Evolutionary conservation across 306 rosid genomes (phyloP).

Genomic region (Prunus campanulata): DNA sequence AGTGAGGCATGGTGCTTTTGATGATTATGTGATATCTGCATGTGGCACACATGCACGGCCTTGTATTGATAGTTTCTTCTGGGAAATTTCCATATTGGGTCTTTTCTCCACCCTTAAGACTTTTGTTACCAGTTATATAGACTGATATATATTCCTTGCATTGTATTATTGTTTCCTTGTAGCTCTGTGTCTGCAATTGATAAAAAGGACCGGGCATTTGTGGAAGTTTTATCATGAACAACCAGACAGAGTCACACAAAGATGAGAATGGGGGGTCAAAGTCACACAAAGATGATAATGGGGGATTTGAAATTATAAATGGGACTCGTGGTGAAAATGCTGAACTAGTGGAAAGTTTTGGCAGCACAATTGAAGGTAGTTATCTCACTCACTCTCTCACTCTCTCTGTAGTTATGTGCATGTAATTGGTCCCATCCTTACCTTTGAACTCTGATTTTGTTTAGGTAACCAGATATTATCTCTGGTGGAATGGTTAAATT

Average conservation of each 20-base stretch:
- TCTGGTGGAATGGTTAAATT: slow-evolving; percentile 79
- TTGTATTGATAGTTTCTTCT: background rate
- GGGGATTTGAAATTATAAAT: slow-evolving; percentile 34
- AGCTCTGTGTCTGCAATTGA: slow-evolving; percentile 25
- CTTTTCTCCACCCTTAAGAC: background rate
- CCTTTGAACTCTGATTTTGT: slow-evolving; percentile 19
- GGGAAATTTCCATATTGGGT: background rate
- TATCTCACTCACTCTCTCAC: background rate
- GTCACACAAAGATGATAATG: background rate
- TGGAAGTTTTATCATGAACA: slow-evolving; percentile 41
- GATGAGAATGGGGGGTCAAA: slow-evolving; percentile 20
- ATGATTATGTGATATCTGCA: background rate
- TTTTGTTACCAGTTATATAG: background rate
- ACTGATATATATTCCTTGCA: background rate
- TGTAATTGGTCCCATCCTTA: slow-evolving; percentile 2
- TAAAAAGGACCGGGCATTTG: slow-evolving; percentile 21
- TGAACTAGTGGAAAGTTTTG: slow-evolving; percentile 27
- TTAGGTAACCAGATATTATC: slow-evolving; percentile 51
- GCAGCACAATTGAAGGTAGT: slow-evolving; percentile 44
- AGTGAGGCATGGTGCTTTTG: slow-evolving; percentile 11
- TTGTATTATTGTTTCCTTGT: slow-evolving; percentile 14
- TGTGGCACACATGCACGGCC: background rate
- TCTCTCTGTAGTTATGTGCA: slow-evolving; percentile 11
- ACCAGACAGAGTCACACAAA: slow-evolving; percentile 45
- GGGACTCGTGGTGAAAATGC: slow-evolving; percentile 33